Base-by-base conservation (phyloP, 192 early-diverging fungal species). In the Chytriomyces confervae region DNA sequence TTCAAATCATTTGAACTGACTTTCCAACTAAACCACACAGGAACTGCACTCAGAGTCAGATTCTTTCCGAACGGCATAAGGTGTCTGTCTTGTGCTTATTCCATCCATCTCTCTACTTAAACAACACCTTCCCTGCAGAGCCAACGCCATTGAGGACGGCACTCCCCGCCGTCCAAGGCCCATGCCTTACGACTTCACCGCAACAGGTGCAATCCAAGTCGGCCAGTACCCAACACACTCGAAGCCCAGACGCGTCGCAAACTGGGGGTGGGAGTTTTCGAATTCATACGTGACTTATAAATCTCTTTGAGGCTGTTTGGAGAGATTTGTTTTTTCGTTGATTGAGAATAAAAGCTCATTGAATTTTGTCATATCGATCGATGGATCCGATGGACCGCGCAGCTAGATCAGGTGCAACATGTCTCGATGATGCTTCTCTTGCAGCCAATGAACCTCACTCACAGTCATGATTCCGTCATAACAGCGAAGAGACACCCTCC, bases 191-290 rank as follows among this genome's bases (percentile, higher is more conserved):
- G 1, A 57, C 20, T 57, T 57, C 53, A 57, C 53, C 11, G 13
- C 53, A 11, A 57, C 53, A 0, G 53, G 53, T 3, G 53, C 53
- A 11, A 57, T 57, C 3, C 53, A 57, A 57, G 53, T 57, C 13
- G 53, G 53, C 0, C 53, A 57, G 20, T 57, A 57, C 20, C 53
- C 53, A 57, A 57, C 53, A 0, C 53, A 57, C 53, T 57, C 53
- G 53, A 11, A 20, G 11, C 53, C 53, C 53, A 11, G 53, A 11
- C 11, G 53, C 11, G 1, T 57, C 20, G 53, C 11, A 57, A 57
- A 57, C 53, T 57, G 53, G 53, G 53, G 53, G 53, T 57, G 53
- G 53, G 53, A 57, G 53, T 57, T 57, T 57, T 18, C 13, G 13
- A 57, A 57, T 20, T 18, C 13, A 11, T 57, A 57, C 20, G 53